Base-by-base conservation (phyloP, 371 early-diverging fungal genomes). In the Rhizomucor pusillus region DNA sequence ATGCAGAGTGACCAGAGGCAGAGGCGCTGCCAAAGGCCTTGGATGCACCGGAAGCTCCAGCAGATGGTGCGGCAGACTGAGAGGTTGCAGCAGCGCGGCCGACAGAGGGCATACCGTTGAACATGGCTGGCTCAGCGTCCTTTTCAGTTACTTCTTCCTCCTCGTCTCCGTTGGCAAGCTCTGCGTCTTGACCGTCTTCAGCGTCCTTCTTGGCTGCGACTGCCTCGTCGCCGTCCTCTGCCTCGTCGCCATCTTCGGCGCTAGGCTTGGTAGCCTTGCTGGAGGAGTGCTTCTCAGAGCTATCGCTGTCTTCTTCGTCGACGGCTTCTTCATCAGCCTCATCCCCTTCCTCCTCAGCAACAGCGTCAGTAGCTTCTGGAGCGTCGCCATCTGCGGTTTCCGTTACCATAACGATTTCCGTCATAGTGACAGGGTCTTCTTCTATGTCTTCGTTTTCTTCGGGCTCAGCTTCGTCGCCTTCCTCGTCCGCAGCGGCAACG, bases 361-460 rank as follows among this genome's bases (percentile, higher is more conserved):
- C 58, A 50, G 36, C 47, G 37, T 35, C 48, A 33, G 50, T 16
- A 3, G 22, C 50, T 41, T 14, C 41, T 41, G 41, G 41, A 11
- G 41, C 41, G 3, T 19, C 41, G 3, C 12, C 41, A 5, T 3
- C 19, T 41, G 41, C 41, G 19, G 19, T 41, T 19, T 41, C 19
- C 5, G 41, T 41, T 19, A 41, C 41, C 14, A 16, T 16, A 41
- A 41, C 41, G 16, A 41, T 14, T 41, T 41, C 41, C 11, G 41
- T 41, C 54, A 43, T 50, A 16, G 41, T 41, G 41, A 19, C 12
- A 16, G 41, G 16, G 5, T 41, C 52, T 14, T 64, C 67, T 37
- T 73, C 60, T 1, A 54, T 49, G 12, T 56, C 53, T 34, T 60
- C 58, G 5, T 53, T 49, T 19, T 63, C 66, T 12, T 56, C 62